phyloP scores from a whole-genome alignment of 805 yeast genomes.

The Scheffersomyces ergatensis region DNA sequence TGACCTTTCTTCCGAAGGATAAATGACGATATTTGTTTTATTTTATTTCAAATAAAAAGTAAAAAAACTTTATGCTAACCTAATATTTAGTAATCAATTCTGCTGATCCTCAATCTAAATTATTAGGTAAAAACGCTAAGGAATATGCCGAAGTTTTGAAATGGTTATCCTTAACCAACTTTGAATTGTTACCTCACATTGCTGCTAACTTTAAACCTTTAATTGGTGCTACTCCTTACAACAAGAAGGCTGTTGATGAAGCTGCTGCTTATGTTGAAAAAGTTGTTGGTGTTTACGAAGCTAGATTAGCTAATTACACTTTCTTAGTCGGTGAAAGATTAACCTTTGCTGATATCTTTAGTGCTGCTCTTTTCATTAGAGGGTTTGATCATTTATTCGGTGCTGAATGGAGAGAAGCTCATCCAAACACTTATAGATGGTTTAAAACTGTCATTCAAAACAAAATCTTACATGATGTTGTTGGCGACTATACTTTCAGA shows the following conservation, averaged over 20 bases:
- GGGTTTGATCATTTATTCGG: conserved; percentile 63
- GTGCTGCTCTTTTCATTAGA: conserved; percentile 49
- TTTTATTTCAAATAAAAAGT: too few relatives aligned
- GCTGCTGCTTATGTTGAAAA: conserved; percentile 36
- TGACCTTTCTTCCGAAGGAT: too few relatives aligned
- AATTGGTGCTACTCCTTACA: conserved; percentile 67
- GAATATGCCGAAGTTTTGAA: conserved; percentile 66
- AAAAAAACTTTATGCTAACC: conserved; percentile 5
- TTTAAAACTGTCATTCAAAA: conserved; percentile 51
- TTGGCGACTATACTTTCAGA: conserved; percentile 53
- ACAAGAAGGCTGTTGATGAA: conserved; percentile 66
- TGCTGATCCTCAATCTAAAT: conserved; percentile 42
- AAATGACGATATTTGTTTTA: too few relatives aligned
- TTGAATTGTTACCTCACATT: conserved; percentile 54
- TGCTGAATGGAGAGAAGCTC: conserved; percentile 56
- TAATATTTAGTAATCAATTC: conserved; percentile 40
- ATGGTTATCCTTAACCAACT: conserved; percentile 77
- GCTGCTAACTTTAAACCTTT: conserved; percentile 58
- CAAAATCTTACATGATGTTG: conserved; percentile 47
- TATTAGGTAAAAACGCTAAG: conserved; percentile 63
- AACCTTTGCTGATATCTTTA: conserved; percentile 58
- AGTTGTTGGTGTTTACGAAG: conserved; percentile 48
- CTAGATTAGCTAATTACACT: conserved; percentile 56
- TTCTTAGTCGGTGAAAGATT: conserved; percentile 65
- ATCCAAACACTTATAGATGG: conserved; percentile 72